Conservation (phyloP, 2,329 filamentous ascomycete species). For the Calonectria pseudoreteaudii region DNA sequence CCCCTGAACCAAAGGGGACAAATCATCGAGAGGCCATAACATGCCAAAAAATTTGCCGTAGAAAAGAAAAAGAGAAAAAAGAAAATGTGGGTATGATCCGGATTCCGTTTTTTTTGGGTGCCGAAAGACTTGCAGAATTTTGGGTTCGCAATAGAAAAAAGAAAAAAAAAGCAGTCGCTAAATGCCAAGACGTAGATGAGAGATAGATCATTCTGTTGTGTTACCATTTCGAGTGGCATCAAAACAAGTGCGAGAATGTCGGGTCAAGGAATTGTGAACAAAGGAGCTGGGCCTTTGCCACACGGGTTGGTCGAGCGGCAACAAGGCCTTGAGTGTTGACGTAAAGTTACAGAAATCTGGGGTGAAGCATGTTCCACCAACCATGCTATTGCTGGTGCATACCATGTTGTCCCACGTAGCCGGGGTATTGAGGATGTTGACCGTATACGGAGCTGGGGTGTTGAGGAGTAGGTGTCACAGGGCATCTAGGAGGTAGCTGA, state of each 20-base stretch:
- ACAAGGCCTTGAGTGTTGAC: constrained; percentile 18
- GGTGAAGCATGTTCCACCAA: constrained; percentile 16
- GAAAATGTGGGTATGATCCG: constrained; percentile 51
- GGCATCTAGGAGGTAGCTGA: constrained; percentile 64
- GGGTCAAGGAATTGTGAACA: constrained; percentile 31
- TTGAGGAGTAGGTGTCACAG: constrained; percentile 71
- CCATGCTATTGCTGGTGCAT: constrained; percentile 56
- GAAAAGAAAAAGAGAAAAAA: constrained; percentile 36
- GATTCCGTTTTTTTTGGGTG: constrained; percentile 54
- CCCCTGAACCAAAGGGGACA: constrained; percentile 34
- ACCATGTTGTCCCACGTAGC: constrained; percentile 56
- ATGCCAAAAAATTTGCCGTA: constrained; percentile 42
- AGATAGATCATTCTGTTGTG: constrained; percentile 47
- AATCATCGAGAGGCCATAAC: constrained; percentile 37
- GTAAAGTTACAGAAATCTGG: constrained; percentile 8
- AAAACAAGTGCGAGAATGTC: constrained; percentile 41
- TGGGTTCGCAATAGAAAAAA: constrained; percentile 47
- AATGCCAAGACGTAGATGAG: constrained; percentile 58
- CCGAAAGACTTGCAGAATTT: constrained; percentile 52
- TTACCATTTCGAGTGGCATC: constrained; percentile 48
- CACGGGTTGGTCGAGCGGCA: constrained; percentile 13
- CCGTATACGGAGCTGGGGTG: constrained; percentile 50
- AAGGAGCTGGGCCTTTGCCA: constrained; percentile 17
- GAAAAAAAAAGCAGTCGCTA: constrained; percentile 55
- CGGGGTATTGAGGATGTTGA: constrained; percentile 49